These are phyloP conservation scores for Bryoglossum gracile DNA, from an alignment of 495 filamentous ascomycete genomes.

Conservation along the genomic window DNA sequence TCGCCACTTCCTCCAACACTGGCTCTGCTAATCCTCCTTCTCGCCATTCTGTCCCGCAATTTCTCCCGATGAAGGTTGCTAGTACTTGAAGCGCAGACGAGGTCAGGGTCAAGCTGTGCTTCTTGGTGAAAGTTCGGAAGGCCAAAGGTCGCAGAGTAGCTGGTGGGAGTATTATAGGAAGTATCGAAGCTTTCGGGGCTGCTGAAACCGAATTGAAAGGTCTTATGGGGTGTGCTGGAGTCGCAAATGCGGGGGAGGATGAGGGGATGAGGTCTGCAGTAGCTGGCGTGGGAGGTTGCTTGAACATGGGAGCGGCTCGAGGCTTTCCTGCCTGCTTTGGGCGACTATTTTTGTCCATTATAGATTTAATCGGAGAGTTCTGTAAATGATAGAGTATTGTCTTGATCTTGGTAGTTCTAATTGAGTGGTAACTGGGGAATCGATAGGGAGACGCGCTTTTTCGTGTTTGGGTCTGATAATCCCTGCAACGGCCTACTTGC, in stretches of 20 bases:
- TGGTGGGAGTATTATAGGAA: conserved; percentile 83
- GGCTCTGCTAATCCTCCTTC: conserved; percentile 90
- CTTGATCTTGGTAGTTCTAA: not conserved
- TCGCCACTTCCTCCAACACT: conserved; percentile 84
- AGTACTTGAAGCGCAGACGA: conserved; percentile 77
- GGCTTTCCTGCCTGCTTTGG: conserved; percentile 18
- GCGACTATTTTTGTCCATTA: conserved; percentile 14
- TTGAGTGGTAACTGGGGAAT: not conserved
- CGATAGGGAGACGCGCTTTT: not conserved
- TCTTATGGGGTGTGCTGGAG: conserved; percentile 65
- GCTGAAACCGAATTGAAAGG: conserved; percentile 44
- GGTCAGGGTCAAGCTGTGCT: conserved; percentile 90
- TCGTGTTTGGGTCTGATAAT: not conserved
- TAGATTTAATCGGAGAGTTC: too few species aligned
- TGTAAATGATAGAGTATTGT: not conserved
- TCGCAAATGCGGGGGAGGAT: conserved; percentile 84
- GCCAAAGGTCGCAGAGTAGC: conserved; percentile 83
- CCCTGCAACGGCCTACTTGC: not conserved
- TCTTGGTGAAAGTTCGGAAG: conserved; percentile 95
- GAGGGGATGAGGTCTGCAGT: conserved; percentile 53
- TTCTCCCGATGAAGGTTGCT: conserved; percentile 80
- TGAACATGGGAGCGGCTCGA: conserved; percentile 23
- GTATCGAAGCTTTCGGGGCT: conserved; percentile 57
- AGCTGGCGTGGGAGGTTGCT: conserved; percentile 24
- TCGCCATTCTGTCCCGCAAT: conserved; percentile 94